Evolutionary conservation across 1,284 basidiomycete species (phyloP).

Genomic region (Microbotryum violaceum): DNA sequence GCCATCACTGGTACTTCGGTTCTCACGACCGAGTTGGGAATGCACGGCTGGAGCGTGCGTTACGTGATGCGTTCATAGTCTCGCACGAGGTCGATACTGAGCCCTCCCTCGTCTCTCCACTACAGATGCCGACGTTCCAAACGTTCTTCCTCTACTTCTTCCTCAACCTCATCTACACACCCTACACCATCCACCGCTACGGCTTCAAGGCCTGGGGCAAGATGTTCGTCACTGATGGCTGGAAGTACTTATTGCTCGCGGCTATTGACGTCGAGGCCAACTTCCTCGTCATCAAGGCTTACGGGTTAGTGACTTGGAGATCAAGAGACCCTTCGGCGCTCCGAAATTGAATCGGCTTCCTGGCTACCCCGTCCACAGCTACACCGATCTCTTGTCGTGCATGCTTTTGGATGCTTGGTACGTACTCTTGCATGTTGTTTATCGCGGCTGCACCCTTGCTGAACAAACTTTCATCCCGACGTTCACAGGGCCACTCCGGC

Average conservation of each 20-base stretch:
- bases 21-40: slow-evolving; percentile 39
- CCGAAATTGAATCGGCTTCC: slow-evolving; percentile 44
- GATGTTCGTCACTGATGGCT: slow-evolving; percentile 63
- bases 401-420: slow-evolving; percentile 71
- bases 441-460: not conserved
- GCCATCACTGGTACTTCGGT: slow-evolving; percentile 80
- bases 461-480: slow-evolving; percentile 34
- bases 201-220: slow-evolving; percentile 68
- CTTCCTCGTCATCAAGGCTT: slow-evolving; percentile 67
- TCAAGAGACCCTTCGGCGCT: not conserved
- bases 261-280: slow-evolving; percentile 52
- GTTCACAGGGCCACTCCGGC: slow-evolving; percentile 58
- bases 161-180: slow-evolving; percentile 64
- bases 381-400: slow-evolving; percentile 74
- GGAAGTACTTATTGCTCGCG: slow-evolving; percentile 74
- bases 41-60: slow-evolving; percentile 10
- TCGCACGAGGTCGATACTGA: slow-evolving; percentile 54
- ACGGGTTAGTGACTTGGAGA: not conserved
- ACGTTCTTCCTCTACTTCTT: slow-evolving; percentile 76
- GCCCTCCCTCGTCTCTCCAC: slow-evolving; percentile 44
- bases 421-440: not conserved
- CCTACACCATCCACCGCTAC: slow-evolving; percentile 75
- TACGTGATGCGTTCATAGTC: not conserved
- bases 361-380: slow-evolving; percentile 47
- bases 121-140: slow-evolving; percentile 61